Base-by-base conservation (phyloP, 1,284 basidiomycete species). In the Cutaneotrichosporon sp. region DNA sequence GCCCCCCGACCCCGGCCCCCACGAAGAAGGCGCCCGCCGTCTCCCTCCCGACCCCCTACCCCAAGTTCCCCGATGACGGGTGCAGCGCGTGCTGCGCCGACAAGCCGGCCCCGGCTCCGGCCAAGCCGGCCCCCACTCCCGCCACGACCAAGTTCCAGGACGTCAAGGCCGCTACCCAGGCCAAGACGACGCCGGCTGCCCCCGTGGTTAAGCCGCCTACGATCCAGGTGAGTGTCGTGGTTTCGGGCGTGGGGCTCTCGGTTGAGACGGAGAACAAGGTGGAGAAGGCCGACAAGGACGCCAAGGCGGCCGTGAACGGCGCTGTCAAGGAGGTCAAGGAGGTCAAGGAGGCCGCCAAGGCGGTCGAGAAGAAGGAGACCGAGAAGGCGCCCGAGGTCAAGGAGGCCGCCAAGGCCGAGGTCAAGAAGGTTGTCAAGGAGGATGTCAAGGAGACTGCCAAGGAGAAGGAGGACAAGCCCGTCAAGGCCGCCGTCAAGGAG, bases 241-340 rank as follows among this genome's bases (percentile, higher is more conserved):
- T 27, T 31, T 7, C 25, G 46, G 47, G 47, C 27, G 25, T n/a
- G 47, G 47, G 27, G 47, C 47, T 50, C 27, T 8, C 22, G 46
- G 46, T 50, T 50, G 47, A 50, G 47, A 50, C 47, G 47, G 47
- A 50, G 47, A 29, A 9, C 10, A 47, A 27, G 47, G 47, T 9
- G 25, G 47, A 29, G 45, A 25, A 46, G 45, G 24, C 22, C 6
- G 45, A 25, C 45, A 46, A 46, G 45, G 45, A 11, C 13, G 43
- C 22, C 43, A 24, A 45, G 43, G n/a, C n/a, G 43, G 34, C 10
- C 16, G 34, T 36, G 34, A 36, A 36, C 34, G 34, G 34, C 34
- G 4, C 29, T n/a, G n/a, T n/a, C n/a, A n/a, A n/a, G n/a, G n/a
- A n/a, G n/a, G n/a, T n/a, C n/a, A n/a, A n/a, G n/a, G n/a, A n/a